Evolutionary conservation across 1,139 yeast species (phyloP).

Genomic region (Yueomyces sp.): DNA sequence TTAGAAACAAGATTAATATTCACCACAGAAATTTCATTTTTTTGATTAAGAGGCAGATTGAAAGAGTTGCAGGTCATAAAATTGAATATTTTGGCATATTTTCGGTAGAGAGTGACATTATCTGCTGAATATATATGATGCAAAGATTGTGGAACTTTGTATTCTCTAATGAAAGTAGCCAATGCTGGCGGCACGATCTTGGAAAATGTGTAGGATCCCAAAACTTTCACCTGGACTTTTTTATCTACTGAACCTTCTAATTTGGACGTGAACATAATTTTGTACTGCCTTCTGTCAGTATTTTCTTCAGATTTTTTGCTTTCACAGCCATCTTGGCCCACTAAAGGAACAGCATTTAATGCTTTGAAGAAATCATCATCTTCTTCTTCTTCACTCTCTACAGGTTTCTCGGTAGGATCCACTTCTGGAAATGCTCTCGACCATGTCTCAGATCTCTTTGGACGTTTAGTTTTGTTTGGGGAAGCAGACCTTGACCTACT

Average conservation of each 20-base stretch:
- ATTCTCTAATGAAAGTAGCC: slow-evolving; percentile 13
- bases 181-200: slow-evolving; percentile 19
- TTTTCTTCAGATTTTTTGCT: slow-evolving; percentile 3
- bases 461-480: not conserved
- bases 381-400: slow-evolving; percentile 9
- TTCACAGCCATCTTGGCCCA: not conserved
- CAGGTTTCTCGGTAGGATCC: no score
- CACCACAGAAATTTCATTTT: slow-evolving; percentile 14
- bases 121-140: slow-evolving; percentile 10
- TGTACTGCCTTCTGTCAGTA: slow-evolving; percentile 10
- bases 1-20: slow-evolving; percentile 14
- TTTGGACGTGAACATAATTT: slow-evolving; percentile 16
- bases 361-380: slow-evolving; percentile 22
- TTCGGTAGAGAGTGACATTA: slow-evolving; percentile 17
- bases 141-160: slow-evolving; percentile 9
- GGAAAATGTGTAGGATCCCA: slow-evolving; percentile 17
- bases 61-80: slow-evolving; percentile 24
- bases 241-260: slow-evolving; percentile 18
- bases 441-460: not conserved
- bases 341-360: slow-evolving; percentile 10
- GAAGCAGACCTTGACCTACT: not conserved
- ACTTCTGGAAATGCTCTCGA: no score
- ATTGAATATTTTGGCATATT: slow-evolving; percentile 17
- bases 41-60: slow-evolving; percentile 12
- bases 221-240: slow-evolving; percentile 17